Percentiles rank a stretch among this genome's conserved stretches.
Conservation (phyloP, 768 basidiomycete species). For the Suillus lakei region DNA sequence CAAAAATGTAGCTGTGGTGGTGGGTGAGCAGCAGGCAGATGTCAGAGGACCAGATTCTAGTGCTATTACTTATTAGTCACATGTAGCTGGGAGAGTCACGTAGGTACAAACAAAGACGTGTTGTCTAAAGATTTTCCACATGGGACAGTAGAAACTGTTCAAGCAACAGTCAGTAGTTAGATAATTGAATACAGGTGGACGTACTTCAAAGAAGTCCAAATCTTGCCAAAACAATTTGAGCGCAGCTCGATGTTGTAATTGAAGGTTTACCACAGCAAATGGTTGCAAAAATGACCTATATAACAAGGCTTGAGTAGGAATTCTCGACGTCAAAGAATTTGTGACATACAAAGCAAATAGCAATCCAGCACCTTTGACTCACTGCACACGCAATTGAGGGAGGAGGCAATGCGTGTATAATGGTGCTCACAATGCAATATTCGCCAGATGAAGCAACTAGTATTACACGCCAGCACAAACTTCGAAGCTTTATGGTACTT, state of each 20-base stretch:
- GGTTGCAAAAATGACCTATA: conserved; percentile 15
- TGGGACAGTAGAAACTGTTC: conserved; percentile 12
- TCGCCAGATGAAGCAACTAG: conserved; percentile 25
- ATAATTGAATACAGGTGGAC: neutral
- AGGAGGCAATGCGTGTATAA: neutral
- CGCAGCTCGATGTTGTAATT: neutral
- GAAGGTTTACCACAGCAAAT: conserved; percentile 13
- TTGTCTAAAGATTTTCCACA: conserved; percentile 3
- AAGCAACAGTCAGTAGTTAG: neutral
- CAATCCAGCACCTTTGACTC: conserved; percentile 13
- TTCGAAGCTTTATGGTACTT: neutral
- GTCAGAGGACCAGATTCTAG: no score
- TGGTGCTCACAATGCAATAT: conserved; percentile 20
- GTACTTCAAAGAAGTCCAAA: conserved; percentile 15
- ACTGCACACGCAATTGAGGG: conserved; percentile 7
- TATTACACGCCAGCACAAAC: neutral
- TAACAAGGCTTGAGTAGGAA: neutral
- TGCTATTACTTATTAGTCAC: no score
- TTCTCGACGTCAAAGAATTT: neutral
- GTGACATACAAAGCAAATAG: conserved; percentile 17
- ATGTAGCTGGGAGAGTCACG: no score
- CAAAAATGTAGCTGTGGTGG: no score
- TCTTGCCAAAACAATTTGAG: conserved; percentile 5
- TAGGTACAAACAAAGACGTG: conserved; percentile 15
- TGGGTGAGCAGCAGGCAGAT: no score